Percentiles rank a stretch among this genome's conserved stretches.
Conservation (phyloP, 208 protist species). For the Trypanosoma vivax region DNA sequence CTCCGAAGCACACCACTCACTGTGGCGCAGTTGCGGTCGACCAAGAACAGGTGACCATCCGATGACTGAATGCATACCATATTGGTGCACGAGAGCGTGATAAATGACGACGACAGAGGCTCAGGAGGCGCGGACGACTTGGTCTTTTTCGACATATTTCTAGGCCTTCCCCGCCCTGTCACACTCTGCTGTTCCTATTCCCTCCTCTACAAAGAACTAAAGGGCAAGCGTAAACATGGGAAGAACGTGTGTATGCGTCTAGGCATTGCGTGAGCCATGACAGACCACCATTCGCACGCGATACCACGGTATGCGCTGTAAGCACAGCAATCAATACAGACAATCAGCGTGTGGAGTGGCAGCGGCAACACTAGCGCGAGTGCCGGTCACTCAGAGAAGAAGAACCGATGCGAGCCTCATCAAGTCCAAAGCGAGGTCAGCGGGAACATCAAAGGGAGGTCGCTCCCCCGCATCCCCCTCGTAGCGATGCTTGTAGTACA, state of each 20-base stretch:
- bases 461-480: slow-evolving; percentile 46
- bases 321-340: background rate
- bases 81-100: slow-evolving; percentile 28
- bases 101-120: slow-evolving; percentile 6
- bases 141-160: slow-evolving; percentile 9
- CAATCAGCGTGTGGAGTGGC: too few species aligned
- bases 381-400: slow-evolving; percentile 39
- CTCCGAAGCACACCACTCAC: slow-evolving; percentile 38
- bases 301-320: too few species aligned
- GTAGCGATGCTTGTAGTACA: slow-evolving; percentile 83
- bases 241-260: background rate
- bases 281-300: too few species aligned
- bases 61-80: slow-evolving; percentile 49
- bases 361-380: too few species aligned
- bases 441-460: slow-evolving; percentile 52
- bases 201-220: background rate
- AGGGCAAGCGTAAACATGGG: background rate
- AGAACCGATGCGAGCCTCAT: slow-evolving; percentile 69
- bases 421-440: slow-evolving; percentile 51
- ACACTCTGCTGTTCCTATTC: too few species aligned
- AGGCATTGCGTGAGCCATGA: background rate
- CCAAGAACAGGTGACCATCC: slow-evolving; percentile 51
- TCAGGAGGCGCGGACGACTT: background rate
- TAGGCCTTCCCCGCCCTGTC: too few species aligned
- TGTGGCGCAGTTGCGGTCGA: slow-evolving; percentile 66